phyloP scores from a whole-genome alignment of 352 stramenopile genomes.

The Phytophthora colocasiae region DNA sequence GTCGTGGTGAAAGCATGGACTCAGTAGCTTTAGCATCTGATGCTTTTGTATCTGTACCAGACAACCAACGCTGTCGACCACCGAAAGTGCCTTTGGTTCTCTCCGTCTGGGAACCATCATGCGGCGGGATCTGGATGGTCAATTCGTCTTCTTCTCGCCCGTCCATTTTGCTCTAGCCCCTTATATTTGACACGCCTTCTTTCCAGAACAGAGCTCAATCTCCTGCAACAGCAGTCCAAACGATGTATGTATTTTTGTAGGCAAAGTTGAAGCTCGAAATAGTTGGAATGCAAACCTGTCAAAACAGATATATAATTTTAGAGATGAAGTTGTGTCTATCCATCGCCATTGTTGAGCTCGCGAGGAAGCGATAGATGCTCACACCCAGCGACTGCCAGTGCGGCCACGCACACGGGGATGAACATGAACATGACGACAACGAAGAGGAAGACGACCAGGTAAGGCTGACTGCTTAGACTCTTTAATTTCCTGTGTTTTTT shows the following conservation, averaged over 20 bases:
- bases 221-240: neutral
- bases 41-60: slow-evolving; percentile 29
- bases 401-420: slow-evolving; percentile 37
- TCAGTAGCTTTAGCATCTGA: slow-evolving; percentile 51
- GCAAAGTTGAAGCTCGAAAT: slow-evolving; percentile 35
- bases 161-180: slow-evolving; percentile 41
- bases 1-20: slow-evolving; percentile 56
- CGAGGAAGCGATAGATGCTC: slow-evolving; percentile 26
- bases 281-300: slow-evolving; percentile 19
- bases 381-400: slow-evolving; percentile 39
- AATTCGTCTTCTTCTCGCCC: slow-evolving; percentile 67
- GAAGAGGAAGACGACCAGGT: slow-evolving; percentile 28
- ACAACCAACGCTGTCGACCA: slow-evolving; percentile 79
- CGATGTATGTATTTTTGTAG: neutral
- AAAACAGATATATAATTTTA: slow-evolving; percentile 15
- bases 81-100: slow-evolving; percentile 74
- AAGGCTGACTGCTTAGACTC: neutral
- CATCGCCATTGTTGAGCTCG: neutral
- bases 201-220: too few species aligned
- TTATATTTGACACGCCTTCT: neutral
- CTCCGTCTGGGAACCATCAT: slow-evolving; percentile 78
- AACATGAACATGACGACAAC: slow-evolving; percentile 15
- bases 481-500: neutral
- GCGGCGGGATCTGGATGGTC: slow-evolving; percentile 72
- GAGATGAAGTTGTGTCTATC: neutral